phyloP scores from a whole-genome alignment of 169 alveolate species.

The Eimeria sp. region DNA sequence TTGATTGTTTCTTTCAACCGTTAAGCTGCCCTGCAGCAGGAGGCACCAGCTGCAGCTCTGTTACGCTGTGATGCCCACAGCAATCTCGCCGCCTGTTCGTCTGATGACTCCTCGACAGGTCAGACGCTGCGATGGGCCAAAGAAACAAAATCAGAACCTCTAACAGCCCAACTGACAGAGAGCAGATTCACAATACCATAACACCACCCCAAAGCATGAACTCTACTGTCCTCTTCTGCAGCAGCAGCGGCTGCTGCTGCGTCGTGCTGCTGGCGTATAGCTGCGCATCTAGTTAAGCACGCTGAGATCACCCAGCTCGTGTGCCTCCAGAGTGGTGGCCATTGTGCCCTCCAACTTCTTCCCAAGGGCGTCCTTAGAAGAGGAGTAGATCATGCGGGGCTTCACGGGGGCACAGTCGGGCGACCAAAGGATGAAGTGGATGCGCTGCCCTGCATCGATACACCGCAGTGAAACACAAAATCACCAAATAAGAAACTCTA shows the following conservation, averaged over 20 bases:
- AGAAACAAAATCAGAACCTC: background rate
- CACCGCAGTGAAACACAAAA: background rate
- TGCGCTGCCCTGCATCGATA: constrained; percentile 57
- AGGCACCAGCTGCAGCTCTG: background rate
- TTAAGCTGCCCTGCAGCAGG: background rate
- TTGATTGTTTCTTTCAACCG: background rate
- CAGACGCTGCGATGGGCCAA: background rate
- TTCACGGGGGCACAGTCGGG: constrained; percentile 88
- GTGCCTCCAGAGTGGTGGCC: constrained; percentile 87
- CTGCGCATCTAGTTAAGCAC: background rate
- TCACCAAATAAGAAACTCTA: background rate
- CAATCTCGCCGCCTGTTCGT: too few species aligned
- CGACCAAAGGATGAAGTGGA: constrained; percentile 86
- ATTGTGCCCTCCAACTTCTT: constrained; percentile 87
- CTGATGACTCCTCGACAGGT: background rate
- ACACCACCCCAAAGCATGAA: background rate
- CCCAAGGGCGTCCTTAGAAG: constrained; percentile 88
- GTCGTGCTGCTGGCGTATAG: background rate
- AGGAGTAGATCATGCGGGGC: constrained; percentile 88
- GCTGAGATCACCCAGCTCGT: constrained; percentile 85
- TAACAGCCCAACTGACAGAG: background rate
- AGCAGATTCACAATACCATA: background rate
- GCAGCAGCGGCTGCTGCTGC: background rate
- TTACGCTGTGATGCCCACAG: background rate
- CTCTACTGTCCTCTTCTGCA: background rate